These are phyloP conservation scores for Brassica rapa DNA, from an alignment of 345 rosid genomes.

Conservation along the genomic window DNA sequence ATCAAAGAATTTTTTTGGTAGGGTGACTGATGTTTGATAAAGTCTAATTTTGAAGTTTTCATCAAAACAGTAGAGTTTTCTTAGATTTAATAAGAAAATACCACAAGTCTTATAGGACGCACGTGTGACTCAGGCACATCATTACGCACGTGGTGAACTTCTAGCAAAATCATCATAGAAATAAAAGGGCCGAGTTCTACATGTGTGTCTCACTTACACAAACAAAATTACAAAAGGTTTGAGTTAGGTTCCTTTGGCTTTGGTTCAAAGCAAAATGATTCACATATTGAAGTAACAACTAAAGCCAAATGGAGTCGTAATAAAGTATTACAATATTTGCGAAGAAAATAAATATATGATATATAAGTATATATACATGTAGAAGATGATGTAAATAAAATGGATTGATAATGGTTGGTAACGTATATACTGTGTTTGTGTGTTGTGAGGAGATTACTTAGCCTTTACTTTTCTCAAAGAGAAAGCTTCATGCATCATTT, in stretches of 20 bases:
- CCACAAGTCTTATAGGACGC: background rate
- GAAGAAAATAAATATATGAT: background rate
- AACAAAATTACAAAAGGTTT: slow-evolving; percentile 12
- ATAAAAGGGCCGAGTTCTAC: background rate
- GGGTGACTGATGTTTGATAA: background rate
- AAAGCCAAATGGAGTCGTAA: slow-evolving; percentile 28
- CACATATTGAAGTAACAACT: slow-evolving; percentile 34
- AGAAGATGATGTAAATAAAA: slow-evolving; percentile 3
- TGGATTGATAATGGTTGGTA: slow-evolving; percentile 29
- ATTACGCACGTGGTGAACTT: slow-evolving; percentile 11
- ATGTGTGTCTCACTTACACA: slow-evolving; percentile 13
- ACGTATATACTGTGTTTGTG: background rate
- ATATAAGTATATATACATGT: background rate
- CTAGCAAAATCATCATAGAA: background rate
- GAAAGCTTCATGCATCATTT: slow-evolving; percentile 31
- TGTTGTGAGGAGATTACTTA: slow-evolving; percentile 31
- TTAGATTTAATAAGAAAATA: background rate
- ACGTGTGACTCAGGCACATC: slow-evolving; percentile 28
- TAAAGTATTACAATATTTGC: slow-evolving; percentile 16
- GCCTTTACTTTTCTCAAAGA: slow-evolving; percentile 35
- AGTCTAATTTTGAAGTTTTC: background rate
- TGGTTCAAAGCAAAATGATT: slow-evolving; percentile 39
- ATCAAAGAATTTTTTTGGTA: background rate
- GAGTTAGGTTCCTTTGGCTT: slow-evolving; percentile 35
- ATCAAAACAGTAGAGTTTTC: background rate